Conservation (phyloP, 352 stramenopile species). For the Pythium vanterpoolii region DNA sequence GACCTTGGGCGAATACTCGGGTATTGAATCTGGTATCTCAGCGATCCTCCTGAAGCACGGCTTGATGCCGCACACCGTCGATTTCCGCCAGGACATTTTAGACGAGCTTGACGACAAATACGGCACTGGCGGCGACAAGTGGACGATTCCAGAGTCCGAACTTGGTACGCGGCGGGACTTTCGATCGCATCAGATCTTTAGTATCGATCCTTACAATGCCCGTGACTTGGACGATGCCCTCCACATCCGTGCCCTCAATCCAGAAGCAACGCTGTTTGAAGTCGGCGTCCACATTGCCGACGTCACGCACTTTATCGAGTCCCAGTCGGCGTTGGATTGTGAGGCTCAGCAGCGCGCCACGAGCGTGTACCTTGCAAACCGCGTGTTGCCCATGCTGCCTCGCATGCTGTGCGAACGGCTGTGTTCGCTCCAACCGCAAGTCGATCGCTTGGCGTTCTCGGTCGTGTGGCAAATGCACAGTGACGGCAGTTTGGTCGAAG, state of each 20-base stretch:
- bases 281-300: conserved; percentile 99
- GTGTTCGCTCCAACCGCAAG: conserved; percentile 96
- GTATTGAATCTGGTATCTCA: conserved; percentile 89
- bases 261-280: conserved; percentile 64
- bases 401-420: conserved; percentile 95
- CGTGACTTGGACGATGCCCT: conserved; percentile 97
- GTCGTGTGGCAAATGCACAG: conserved; percentile 96
- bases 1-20: conserved; percentile 67
- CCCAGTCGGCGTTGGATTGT: conserved; percentile 88
- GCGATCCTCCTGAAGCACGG: conserved; percentile 90
- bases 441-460: conserved; percentile 94
- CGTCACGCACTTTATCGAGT: conserved; percentile 94
- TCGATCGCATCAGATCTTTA: conserved; percentile 91
- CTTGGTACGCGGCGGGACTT: conserved; percentile 89
- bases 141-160: conserved; percentile 78
- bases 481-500: conserved; percentile 90
- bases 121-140: conserved; percentile 60
- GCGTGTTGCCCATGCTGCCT: conserved; percentile 96
- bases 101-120: conserved; percentile 79
- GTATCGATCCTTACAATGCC: conserved; percentile 96
- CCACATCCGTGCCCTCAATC: conserved; percentile 80
- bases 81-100: conserved; percentile 64
- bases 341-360: conserved; percentile 93
- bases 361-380: conserved; percentile 96
- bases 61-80: conserved; percentile 71